A percentile compares a stretch with the other conserved stretches of the same genome.
These are phyloP conservation scores for Penicillium hesseltinei DNA, from an alignment of 2,329 filamentous ascomycete genomes.

Conservation along the genomic window DNA sequence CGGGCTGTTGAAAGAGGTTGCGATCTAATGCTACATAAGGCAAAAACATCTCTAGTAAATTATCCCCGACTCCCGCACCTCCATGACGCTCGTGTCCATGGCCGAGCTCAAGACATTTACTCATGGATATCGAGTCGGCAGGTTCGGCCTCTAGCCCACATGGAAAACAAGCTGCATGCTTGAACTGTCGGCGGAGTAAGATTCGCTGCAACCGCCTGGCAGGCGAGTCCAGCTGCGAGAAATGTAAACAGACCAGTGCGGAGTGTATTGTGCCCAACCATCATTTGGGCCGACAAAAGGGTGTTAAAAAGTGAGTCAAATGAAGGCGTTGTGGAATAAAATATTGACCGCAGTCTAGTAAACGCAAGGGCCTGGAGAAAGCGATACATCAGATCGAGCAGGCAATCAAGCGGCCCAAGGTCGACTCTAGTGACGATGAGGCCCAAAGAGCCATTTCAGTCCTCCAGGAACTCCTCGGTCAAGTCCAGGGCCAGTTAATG, in stretches of 20 bases:
- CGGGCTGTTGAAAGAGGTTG: slow-evolving; percentile 10
- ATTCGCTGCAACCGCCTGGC: slow-evolving; percentile 62
- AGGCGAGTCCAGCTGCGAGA: slow-evolving; percentile 56
- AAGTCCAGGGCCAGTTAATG: slow-evolving; percentile 45
- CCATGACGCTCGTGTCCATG: neutral
- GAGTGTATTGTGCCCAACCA: slow-evolving; percentile 71
- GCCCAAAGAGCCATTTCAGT: slow-evolving; percentile 44
- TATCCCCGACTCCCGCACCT: neutral
- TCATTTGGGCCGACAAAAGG: slow-evolving; percentile 70
- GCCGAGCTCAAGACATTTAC: neutral
- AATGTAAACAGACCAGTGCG: slow-evolving; percentile 56
- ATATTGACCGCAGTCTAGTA: slow-evolving; percentile 48
- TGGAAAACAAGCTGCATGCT: slow-evolving; percentile 53
- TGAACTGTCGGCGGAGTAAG: slow-evolving; percentile 66
- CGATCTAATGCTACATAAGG: neutral
- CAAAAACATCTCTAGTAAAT: accelerated
- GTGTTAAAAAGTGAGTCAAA: slow-evolving; percentile 66
- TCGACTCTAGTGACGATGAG: slow-evolving; percentile 44
- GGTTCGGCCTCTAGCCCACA: slow-evolving; percentile 11
- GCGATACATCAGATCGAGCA: slow-evolving; percentile 72
- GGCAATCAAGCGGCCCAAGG: slow-evolving; percentile 58
- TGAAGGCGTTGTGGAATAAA: slow-evolving; percentile 15
- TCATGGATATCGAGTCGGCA: slow-evolving; percentile 16
- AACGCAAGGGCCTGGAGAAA: slow-evolving; percentile 71
- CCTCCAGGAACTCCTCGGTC: slow-evolving; percentile 52